A percentile compares a stretch with the other conserved stretches of the same genome.
These are phyloP conservation scores for Penicillium nucicola DNA, from an alignment of 495 filamentous ascomycete species.

Conservation along the genomic window DNA sequence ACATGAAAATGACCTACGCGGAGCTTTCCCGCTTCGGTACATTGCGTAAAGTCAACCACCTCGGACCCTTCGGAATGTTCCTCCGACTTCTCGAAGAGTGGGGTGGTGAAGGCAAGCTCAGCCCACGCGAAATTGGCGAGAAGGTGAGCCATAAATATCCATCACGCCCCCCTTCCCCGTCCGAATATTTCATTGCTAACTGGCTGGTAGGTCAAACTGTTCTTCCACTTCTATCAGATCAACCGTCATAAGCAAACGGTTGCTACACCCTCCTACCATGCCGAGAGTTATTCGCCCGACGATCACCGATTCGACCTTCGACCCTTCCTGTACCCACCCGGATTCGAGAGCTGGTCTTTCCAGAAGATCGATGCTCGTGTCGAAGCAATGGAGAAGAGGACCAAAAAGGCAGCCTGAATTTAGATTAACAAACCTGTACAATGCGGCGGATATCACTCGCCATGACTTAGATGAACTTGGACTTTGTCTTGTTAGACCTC, in stretches of 20 bases:
- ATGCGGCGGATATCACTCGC: too few species aligned
- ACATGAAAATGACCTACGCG: slow-evolving; percentile 65
- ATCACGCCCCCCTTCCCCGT: slow-evolving; percentile 22
- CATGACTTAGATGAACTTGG: too few species aligned
- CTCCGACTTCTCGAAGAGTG: slow-evolving; percentile 60
- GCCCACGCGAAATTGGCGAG: slow-evolving; percentile 45
- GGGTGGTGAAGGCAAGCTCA: slow-evolving; percentile 44
- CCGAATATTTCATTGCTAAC: not conserved
- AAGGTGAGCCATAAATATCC: slow-evolving; percentile 71
- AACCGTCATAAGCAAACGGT: slow-evolving; percentile 69
- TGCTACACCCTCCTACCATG: slow-evolving; percentile 58
- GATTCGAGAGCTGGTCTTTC: too few species aligned
- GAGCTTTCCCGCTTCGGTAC: slow-evolving; percentile 57
- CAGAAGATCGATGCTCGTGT: too few species aligned
- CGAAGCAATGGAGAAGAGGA: too few species aligned
- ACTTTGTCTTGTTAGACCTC: too few species aligned
- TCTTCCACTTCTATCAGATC: slow-evolving; percentile 34
- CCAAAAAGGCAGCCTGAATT: too few species aligned
- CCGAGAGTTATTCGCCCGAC: slow-evolving; percentile 56
- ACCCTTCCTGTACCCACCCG: slow-evolving; percentile 46
- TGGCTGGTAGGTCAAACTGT: slow-evolving; percentile 1
- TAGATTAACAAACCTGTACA: too few species aligned
- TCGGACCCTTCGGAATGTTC: slow-evolving; percentile 72
- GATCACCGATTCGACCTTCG: slow-evolving; percentile 69
- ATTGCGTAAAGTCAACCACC: slow-evolving; percentile 67